phyloP scores from a whole-genome alignment of 257 asterid species.

The Solanum paucissectum region DNA sequence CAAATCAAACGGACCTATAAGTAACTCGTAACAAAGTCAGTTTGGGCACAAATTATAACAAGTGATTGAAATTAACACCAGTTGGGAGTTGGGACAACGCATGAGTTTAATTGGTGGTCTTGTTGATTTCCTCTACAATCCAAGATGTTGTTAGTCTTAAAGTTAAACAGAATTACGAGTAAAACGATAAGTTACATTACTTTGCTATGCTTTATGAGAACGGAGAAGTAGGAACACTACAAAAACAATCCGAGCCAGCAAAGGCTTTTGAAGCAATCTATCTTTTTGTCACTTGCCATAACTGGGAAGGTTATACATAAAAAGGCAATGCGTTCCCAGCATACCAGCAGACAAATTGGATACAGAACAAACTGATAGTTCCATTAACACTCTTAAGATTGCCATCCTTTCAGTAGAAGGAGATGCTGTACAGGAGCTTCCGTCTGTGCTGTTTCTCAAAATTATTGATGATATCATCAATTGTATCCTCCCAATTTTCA shows the following conservation, averaged over 20 bases:
- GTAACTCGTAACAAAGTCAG: background rate
- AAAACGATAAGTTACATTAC: background rate
- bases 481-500: slow-evolving; percentile 70
- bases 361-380: background rate
- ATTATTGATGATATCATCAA: slow-evolving; percentile 57
- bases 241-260: background rate
- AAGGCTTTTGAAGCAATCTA: background rate
- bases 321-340: background rate
- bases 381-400: background rate
- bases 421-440: slow-evolving; percentile 66
- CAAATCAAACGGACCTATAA: background rate
- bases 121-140: background rate
- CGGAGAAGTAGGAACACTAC: background rate
- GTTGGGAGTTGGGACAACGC: too few species aligned
- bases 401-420: slow-evolving; percentile 39
- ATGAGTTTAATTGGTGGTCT: background rate
- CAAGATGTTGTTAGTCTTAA: background rate
- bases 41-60: background rate
- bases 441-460: slow-evolving; percentile 71
- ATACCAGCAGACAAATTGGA: background rate
- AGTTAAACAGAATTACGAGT: background rate
- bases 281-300: background rate
- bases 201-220: background rate
- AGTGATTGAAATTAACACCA: background rate
- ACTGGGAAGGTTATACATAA: background rate